Percentiles rank a stretch among this genome's conserved stretches.
These are phyloP conservation scores for Plasmodium falciparum DNA, from an alignment of 169 alveolate genomes.

Conservation along the genomic window DNA sequence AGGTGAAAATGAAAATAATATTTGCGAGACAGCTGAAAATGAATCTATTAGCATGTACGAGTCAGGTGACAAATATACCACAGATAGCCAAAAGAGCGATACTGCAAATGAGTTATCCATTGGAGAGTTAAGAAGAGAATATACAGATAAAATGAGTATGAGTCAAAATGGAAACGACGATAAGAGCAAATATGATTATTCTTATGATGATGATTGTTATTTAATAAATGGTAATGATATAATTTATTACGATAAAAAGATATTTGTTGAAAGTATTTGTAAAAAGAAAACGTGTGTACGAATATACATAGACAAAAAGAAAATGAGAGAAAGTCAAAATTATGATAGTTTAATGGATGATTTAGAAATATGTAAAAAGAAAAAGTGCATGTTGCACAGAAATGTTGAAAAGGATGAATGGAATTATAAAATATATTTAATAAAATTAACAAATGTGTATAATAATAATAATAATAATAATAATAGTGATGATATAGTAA, in stretches of 20 bases:
- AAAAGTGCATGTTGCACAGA: conserved; percentile 21
- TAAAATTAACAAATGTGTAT: conserved; percentile 27
- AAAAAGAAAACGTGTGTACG: conserved; percentile 14
- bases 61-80: too few species aligned
- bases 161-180: too few species aligned
- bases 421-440: conserved; percentile 56
- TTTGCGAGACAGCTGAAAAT: too few species aligned
- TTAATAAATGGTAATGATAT: conserved; percentile 19
- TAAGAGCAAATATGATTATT: too few species aligned
- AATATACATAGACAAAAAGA: conserved; percentile 46
- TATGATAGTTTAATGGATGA: conserved; percentile 2
- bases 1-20: too few species aligned
- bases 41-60: too few species aligned
- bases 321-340: conserved; percentile 18
- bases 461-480: background rate
- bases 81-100: too few species aligned
- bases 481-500: background rate
- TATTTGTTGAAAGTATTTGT: conserved; percentile 47
- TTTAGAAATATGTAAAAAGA: conserved; percentile 7
- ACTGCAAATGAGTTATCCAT: too few species aligned
- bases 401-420: conserved; percentile 33
- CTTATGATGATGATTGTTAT: too few species aligned
- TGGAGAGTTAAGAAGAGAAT: too few species aligned
- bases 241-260: conserved; percentile 21
- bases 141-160: too few species aligned